Conservation (phyloP, 2,329 filamentous ascomycete species). For the Paraconiothyrium brasiliense region DNA sequence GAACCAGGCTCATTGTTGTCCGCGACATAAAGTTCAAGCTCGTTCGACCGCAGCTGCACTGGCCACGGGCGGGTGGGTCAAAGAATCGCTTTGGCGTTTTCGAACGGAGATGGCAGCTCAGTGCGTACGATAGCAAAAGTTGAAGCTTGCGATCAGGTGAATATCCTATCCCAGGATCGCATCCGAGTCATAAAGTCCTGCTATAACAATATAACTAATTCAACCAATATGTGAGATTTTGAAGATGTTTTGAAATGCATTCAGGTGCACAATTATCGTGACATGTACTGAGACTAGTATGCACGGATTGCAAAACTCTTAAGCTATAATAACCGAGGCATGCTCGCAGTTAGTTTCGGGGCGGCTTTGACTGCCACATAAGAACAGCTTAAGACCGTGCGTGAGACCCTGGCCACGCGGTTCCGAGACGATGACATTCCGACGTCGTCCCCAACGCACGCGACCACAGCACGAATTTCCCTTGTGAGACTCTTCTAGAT, state of each 20-base stretch:
- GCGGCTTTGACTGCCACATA: slow-evolving; percentile 7
- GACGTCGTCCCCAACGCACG: slow-evolving; percentile 4
- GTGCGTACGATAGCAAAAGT: not conserved
- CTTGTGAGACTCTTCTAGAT: not conserved
- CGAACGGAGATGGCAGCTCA: slow-evolving; percentile 22
- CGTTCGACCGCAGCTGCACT: slow-evolving; percentile 19
- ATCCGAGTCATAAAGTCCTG: slow-evolving; percentile 16
- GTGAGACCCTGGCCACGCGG: slow-evolving; percentile 2
- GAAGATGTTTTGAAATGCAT: no score
- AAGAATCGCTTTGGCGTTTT: slow-evolving; percentile 28
- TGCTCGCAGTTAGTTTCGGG: not conserved
- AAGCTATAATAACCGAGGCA: not conserved
- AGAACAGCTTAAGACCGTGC: not conserved
- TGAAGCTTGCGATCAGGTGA: slow-evolving; percentile 19
- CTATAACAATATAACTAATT: not conserved
- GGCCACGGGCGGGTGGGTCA: slow-evolving; percentile 23
- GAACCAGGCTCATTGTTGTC: slow-evolving; percentile 10
- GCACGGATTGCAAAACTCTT: no score
- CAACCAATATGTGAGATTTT: not conserved
- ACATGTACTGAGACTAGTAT: no score
- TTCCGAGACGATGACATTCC: slow-evolving; percentile 7
- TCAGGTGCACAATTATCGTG: no score
- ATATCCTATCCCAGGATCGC: slow-evolving; percentile 13
- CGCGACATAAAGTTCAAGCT: slow-evolving; percentile 1
- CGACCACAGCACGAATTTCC: slow-evolving; percentile 7